Percentiles rank a stretch among this genome's conserved stretches.
These are phyloP conservation scores for Verticillium zaregamsianum DNA, from an alignment of 2,329 filamentous ascomycete species.

Conservation along the genomic window DNA sequence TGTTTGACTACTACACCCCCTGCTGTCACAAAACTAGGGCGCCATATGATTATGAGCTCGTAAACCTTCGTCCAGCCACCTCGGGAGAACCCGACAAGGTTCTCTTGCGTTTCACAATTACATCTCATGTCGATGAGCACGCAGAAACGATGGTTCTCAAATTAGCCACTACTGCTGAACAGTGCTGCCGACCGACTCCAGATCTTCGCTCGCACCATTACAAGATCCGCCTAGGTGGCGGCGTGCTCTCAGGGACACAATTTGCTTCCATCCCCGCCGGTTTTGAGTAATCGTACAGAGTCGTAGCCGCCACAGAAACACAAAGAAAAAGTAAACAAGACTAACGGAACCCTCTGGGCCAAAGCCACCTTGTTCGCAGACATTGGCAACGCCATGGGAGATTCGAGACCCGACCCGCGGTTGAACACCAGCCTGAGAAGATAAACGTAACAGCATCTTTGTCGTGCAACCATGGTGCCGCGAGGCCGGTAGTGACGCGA, in stretches of 20 bases:
- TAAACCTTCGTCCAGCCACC: too few species aligned
- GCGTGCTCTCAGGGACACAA: neutral
- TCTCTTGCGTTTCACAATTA: too few species aligned
- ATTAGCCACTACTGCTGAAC: too few species aligned
- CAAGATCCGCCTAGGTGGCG: too few species aligned
- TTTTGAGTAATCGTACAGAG: neutral
- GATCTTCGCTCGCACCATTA: too few species aligned
- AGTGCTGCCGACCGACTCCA: too few species aligned
- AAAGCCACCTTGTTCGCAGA: neutral
- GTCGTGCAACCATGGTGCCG: neutral
- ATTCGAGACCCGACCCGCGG: neutral
- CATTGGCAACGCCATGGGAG: neutral
- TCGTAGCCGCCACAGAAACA: neutral
- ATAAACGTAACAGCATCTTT: neutral
- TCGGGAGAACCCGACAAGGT: too few species aligned
- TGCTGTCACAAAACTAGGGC: too few species aligned
- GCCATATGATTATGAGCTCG: too few species aligned
- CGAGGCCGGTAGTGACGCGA: slow-evolving; percentile 3
- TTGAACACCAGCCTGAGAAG: neutral
- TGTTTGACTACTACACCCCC: too few species aligned
- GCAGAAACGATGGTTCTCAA: too few species aligned
- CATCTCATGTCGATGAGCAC: too few species aligned
- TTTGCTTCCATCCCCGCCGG: neutral
- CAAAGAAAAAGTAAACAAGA: neutral
- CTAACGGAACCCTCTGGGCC: neutral